Conservation (phyloP, 2,329 filamentous ascomycete species). For the Corynespora cassiicola region DNA sequence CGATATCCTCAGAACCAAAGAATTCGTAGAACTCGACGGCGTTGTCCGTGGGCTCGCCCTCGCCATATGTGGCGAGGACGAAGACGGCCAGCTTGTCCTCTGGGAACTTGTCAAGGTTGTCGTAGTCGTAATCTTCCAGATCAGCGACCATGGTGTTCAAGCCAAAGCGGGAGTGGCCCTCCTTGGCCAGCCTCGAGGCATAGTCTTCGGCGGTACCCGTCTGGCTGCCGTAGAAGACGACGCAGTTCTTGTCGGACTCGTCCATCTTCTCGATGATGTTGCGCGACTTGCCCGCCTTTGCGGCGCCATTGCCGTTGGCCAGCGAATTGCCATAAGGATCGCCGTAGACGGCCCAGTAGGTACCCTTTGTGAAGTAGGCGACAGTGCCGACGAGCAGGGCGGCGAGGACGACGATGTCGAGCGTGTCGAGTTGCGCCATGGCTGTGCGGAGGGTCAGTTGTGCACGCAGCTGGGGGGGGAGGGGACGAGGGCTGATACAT, state of each 20-base stretch:
- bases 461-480: conserved; percentile 17
- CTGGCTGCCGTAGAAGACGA: conserved; percentile 98
- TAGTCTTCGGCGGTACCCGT: conserved; percentile 99
- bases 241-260: conserved; percentile 93
- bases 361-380: conserved; percentile 98
- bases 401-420: conserved; percentile 91
- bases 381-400: conserved; percentile 84
- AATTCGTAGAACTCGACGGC: conserved; percentile 99
- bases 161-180: conserved; percentile 94
- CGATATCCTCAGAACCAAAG: conserved; percentile 78
- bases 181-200: conserved; percentile 93
- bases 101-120: conserved; percentile 88
- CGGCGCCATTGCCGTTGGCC: conserved; percentile 67
- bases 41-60: conserved; percentile 98
- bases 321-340: conserved; percentile 85
- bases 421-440: conserved; percentile 95
- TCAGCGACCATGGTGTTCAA: conserved; percentile 98
- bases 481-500: conserved; percentile 17
- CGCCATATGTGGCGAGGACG: conserved; percentile 94
- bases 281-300: conserved; percentile 82
- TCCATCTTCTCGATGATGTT: conserved; percentile 97
- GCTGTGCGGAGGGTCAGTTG: conserved; percentile 35
- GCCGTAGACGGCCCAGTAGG: conserved; percentile 86
- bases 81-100: conserved; percentile 94
- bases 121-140: conserved; percentile 96